Percentiles rank a stretch among this genome's conserved stretches.
These are phyloP conservation scores for Solanum gandarillasii DNA, from an alignment of 257 asterid species.

Conservation along the genomic window DNA sequence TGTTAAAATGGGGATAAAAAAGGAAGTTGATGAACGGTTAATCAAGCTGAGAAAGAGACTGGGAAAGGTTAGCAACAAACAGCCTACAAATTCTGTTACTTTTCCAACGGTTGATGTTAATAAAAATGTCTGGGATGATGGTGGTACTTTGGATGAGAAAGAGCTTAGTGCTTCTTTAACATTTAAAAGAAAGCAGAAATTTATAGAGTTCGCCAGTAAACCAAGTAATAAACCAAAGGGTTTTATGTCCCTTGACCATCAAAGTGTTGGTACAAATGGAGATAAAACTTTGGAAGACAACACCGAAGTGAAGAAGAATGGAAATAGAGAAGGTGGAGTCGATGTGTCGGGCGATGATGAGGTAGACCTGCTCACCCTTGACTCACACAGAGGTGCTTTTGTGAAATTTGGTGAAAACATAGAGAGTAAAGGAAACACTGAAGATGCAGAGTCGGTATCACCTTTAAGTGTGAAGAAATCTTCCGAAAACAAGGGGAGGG, in stretches of 20 bases:
- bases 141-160: constrained; percentile 14
- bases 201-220: constrained; percentile 29
- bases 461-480: constrained; percentile 7
- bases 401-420: constrained; percentile 10
- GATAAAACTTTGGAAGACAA: constrained; percentile 6
- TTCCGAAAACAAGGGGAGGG: not conserved
- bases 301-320: constrained; percentile 10
- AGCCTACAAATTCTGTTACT: constrained; percentile 19
- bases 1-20: constrained; percentile 47
- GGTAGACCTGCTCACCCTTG: constrained; percentile 12
- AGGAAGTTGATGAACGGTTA: constrained; percentile 50
- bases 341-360: constrained; percentile 12
- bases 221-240: constrained; percentile 55
- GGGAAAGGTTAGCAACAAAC: constrained; percentile 19
- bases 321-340: constrained; percentile 9
- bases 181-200: constrained; percentile 57
- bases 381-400: constrained; percentile 4
- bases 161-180: constrained; percentile 27
- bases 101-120: constrained; percentile 9
- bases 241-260: constrained; percentile 26
- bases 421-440: constrained; percentile 10
- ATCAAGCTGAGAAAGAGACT: constrained; percentile 38
- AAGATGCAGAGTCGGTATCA: not conserved
- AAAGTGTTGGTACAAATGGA: not conserved
- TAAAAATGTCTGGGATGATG: constrained; percentile 12